Base-by-base conservation (phyloP, 257 asterid genomes). In the Plantago major region DNA sequence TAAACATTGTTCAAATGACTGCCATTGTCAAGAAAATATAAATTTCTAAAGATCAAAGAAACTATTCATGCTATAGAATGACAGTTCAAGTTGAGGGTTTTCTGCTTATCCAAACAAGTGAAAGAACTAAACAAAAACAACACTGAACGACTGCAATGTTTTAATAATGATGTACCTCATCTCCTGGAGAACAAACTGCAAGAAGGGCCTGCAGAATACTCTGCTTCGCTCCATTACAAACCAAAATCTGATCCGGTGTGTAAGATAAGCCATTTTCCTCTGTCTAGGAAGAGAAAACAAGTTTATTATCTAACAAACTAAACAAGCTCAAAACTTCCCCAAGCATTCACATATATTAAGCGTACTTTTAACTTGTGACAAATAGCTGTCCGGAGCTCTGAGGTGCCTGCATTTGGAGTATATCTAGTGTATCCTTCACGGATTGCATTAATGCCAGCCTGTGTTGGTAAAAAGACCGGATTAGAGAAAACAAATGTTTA, bases 181-280 rank as follows among this genome's bases (percentile, higher is more conserved):
- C 99, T 69, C 96, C 96, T 7, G 97, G 96, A n/a, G 99, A 83
- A 68, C 99, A 93, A 46, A 89, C 97, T 11, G 97, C 96, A 64
- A 89, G 82, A 67, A 93, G 83, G 46, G 97, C 99, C 75, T 92
- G 99, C 64, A 86, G 71, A 71, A 77, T 84, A 73, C 96, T 79
- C 78, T 86, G 97, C 65, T 92, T 92, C 42, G 99, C 99, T 26
- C 99, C 99, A 73, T 92, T 89, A 69, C 99, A 89, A 44, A 92
- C 97, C 85, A 89, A 57, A 74, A 92, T 76, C 81, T 89, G 84
- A 65, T 93, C 95, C n/a, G 97, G 94, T 16, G 87, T 77, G 75
- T 87, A 93, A 43, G 88, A 70, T 73, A 92, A 37, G 54, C 96
- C 90, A 26, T 89, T 92, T 78, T 92, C 99, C 91, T 84, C 99